Conservation (phyloP, 805 yeast species). For the Starmerella bacillaris region DNA sequence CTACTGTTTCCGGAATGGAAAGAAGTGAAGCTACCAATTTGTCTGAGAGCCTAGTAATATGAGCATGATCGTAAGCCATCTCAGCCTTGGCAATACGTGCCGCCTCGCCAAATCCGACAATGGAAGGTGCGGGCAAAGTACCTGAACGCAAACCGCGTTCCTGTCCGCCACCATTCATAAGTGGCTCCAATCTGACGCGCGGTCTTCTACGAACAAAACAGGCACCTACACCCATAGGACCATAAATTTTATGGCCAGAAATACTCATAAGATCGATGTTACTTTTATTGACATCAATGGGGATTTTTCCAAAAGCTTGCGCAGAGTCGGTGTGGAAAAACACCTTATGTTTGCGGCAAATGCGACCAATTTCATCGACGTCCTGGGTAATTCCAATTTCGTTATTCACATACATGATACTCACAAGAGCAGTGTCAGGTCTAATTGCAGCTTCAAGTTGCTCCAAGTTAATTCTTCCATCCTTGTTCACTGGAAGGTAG, state of each 20-base stretch:
- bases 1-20: conserved; percentile 68
- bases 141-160: conserved; percentile 97
- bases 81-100: conserved; percentile 67
- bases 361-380: conserved; percentile 72
- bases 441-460: conserved; percentile 68
- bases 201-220: conserved; percentile 92
- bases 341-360: conserved; percentile 73
- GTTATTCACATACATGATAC: conserved; percentile 93
- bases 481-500: conserved; percentile 62
- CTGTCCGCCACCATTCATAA: conserved; percentile 96
- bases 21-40: conserved; percentile 58
- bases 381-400: conserved; percentile 98
- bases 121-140: conserved; percentile 89
- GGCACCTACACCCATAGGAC: conserved; percentile 97
- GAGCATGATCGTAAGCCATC: conserved; percentile 49
- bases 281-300: conserved; percentile 79
- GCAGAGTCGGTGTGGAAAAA: conserved; percentile 97
- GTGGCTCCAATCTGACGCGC: conserved; percentile 87
- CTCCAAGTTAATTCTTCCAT: conserved; percentile 65
- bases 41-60: conserved; percentile 52
- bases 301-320: conserved; percentile 89
- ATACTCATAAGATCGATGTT: conserved; percentile 86
- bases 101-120: conserved; percentile 95
- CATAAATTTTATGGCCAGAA: conserved; percentile 91
- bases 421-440: conserved; percentile 77